Evolutionary conservation across 345 rosid species (phyloP).

Genomic region (Acer saccharum): DNA sequence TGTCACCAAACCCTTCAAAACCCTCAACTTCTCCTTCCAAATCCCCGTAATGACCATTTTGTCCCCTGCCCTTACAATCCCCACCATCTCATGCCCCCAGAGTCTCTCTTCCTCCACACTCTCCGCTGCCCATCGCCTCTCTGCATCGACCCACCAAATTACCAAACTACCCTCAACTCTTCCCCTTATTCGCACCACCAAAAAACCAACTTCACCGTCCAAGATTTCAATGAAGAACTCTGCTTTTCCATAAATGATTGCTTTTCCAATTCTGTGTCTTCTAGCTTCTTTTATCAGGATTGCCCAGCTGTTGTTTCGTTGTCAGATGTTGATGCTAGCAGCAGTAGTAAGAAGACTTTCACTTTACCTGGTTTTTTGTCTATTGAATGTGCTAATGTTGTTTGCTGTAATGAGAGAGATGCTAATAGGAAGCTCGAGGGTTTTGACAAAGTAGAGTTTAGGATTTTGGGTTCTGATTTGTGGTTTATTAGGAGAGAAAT

Average conservation of each 20-base stretch:
- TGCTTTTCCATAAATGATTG: slow-evolving; percentile 60
- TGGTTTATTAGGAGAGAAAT: slow-evolving; percentile 58
- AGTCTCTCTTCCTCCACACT: slow-evolving; percentile 69
- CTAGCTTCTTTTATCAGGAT: slow-evolving; percentile 57
- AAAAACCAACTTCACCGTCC: slow-evolving; percentile 15
- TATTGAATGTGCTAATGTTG: slow-evolving; percentile 54
- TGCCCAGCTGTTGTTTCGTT: slow-evolving; percentile 70
- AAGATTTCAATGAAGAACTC: slow-evolving; percentile 28
- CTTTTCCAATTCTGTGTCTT: slow-evolving; percentile 35
- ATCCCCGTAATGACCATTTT: slow-evolving; percentile 27
- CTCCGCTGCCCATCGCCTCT: slow-evolving; percentile 65
- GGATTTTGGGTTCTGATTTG: slow-evolving; percentile 62
- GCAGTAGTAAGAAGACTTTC: slow-evolving; percentile 28
- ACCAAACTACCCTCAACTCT: slow-evolving; percentile 47
- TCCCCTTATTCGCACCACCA: slow-evolving; percentile 14
- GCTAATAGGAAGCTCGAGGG: slow-evolving; percentile 2
- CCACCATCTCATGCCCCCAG: slow-evolving; percentile 72
- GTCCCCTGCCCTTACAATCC: slow-evolving; percentile 60
- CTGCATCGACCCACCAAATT: slow-evolving; percentile 42
- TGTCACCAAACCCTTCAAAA: slow-evolving; percentile 37
- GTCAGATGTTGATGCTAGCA: slow-evolving; percentile 31
- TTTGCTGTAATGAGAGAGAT: slow-evolving; percentile 26
- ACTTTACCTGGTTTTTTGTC: slow-evolving; percentile 60
- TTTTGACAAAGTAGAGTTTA: slow-evolving; percentile 22
- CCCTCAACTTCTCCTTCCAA: slow-evolving; percentile 31